Evolutionary conservation across 2,329 filamentous ascomycete species (phyloP), one percentile per base, ranked within the genome.

Genomic region (Penicillium sp.): DNA sequence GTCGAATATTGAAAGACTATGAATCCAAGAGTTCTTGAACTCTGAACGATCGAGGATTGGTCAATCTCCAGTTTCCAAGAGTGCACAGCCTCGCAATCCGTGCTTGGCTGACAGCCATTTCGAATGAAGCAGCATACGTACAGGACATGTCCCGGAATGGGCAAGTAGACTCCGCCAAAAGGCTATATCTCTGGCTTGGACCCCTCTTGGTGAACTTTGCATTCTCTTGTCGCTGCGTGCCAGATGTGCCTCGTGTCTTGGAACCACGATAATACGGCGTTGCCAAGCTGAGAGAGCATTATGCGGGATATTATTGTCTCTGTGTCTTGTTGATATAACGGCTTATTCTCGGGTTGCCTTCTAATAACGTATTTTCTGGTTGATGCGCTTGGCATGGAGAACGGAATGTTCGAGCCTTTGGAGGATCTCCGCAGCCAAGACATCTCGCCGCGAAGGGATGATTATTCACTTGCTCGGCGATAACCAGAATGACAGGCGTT

Each of bases 301-400:
- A 42, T 48, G 46, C 46, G 46, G 46, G 46, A 48, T 48, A 42
- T 48, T 31, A 48, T 47, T 38, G 13, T 41, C 46, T 32, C 40
- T 42, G 46, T 31, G 24, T 42, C 36, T 48, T 48, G 38, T 48
- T 48, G 46, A 48, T 47, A 22, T 42, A 31, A 16, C 46, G 46
- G 38, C 46, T 48, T 48, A 48, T 48, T 48, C 46, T 48, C 46
- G 46, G 46, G 38, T 48, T 48, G 46, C 36, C 46, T 41, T 48
- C 46, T 39, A 48, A 21, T 39, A 48, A 21, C 22, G 46, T 48
- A 22, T 42, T 48, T 27, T 48, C 46, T 48, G 45, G 45, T 40
- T 41, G 46, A 42, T 48, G 27, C 46, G 46, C 46, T 48, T 48
- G 46, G 46, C 46, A 48, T 48, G 46, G 46, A 48, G 46, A 48